Conservation (phyloP, 129 eudicot genomes). For the Arctium lappa region DNA sequence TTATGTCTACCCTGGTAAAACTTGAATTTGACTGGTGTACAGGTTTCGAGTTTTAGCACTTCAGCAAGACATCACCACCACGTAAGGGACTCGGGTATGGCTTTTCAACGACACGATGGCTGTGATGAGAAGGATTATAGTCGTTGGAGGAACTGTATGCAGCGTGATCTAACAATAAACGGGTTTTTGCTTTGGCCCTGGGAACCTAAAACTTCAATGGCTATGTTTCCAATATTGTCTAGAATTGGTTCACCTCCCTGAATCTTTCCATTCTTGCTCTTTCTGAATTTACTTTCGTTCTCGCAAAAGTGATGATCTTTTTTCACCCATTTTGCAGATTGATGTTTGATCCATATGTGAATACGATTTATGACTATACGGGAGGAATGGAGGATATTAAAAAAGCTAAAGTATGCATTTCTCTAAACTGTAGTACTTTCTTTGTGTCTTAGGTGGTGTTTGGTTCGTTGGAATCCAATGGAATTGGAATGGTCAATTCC, state of each 20-base stretch:
- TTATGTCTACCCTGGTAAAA: not conserved
- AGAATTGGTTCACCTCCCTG: constrained; percentile 20
- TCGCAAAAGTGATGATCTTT: not conserved
- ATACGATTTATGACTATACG: constrained; percentile 67
- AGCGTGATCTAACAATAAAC: constrained; percentile 84
- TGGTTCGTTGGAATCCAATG: too few species aligned
- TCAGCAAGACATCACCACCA: constrained; percentile 35
- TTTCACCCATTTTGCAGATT: constrained; percentile 42
- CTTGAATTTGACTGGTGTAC: constrained; percentile 14
- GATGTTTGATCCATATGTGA: constrained; percentile 76
- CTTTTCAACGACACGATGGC: constrained; percentile 41
- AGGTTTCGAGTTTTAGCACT: constrained; percentile 89
- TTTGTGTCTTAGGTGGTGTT: not conserved
- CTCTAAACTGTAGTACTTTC: constrained; percentile 9
- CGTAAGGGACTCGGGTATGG: constrained; percentile 15
- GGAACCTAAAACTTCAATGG: constrained; percentile 26
- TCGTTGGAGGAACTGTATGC: constrained; percentile 80
- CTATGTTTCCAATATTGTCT: constrained; percentile 24
- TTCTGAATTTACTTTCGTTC: not conserved
- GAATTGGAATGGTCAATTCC: too few species aligned
- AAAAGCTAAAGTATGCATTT: constrained; percentile 74
- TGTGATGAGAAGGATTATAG: constrained; percentile 62
- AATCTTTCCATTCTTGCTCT: constrained; percentile 4
- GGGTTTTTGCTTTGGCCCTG: constrained; percentile 55
- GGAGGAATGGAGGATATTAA: constrained; percentile 73